Conservation (phyloP, 1,284 basidiomycete genomes). For the Cryptococcus sp. region DNA sequence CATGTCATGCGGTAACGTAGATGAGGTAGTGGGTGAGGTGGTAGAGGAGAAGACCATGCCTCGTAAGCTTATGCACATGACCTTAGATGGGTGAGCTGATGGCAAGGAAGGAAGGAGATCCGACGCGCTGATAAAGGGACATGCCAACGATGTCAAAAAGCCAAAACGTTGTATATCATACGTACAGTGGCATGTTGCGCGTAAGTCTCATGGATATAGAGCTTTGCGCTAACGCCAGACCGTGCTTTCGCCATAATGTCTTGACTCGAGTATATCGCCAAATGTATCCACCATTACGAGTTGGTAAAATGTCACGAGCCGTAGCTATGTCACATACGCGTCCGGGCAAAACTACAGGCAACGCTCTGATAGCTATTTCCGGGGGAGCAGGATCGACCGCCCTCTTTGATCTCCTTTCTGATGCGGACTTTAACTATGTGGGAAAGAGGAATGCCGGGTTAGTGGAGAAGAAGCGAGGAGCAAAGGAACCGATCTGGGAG, state of each 20-base stretch:
- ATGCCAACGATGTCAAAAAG: constrained; percentile 34
- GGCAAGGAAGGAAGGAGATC: constrained; percentile 21
- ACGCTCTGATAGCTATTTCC: constrained; percentile 31
- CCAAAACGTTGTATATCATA: constrained; percentile 32
- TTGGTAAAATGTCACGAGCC: constrained; percentile 1
- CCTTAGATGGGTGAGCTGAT: neutral
- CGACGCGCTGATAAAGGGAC: constrained; percentile 19
- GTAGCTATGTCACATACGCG: constrained; percentile 10
- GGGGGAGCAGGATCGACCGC: constrained; percentile 42
- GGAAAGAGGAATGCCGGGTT: constrained; percentile 16
- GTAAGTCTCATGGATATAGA: constrained; percentile 12
- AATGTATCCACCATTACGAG: constrained; percentile 30
- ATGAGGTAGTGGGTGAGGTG: constrained; percentile 13
- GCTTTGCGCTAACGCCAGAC: neutral
- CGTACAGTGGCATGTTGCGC: constrained; percentile 37
- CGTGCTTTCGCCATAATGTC: constrained; percentile 31
- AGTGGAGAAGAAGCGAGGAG: constrained; percentile 29
- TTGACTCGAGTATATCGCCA: constrained; percentile 21
- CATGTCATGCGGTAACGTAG: constrained; percentile 41
- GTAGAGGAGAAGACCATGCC: constrained; percentile 34
- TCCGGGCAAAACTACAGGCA: constrained; percentile 20
- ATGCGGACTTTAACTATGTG: constrained; percentile 18
- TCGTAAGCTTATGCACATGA: constrained; percentile 20
- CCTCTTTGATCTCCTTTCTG: constrained; percentile 32
- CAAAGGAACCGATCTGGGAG: constrained; percentile 35